Evolutionary conservation across 2,329 filamentous ascomycete genomes (phyloP), one percentile per base, ranked within the genome.

Genomic region (Didymella arachidicola): DNA sequence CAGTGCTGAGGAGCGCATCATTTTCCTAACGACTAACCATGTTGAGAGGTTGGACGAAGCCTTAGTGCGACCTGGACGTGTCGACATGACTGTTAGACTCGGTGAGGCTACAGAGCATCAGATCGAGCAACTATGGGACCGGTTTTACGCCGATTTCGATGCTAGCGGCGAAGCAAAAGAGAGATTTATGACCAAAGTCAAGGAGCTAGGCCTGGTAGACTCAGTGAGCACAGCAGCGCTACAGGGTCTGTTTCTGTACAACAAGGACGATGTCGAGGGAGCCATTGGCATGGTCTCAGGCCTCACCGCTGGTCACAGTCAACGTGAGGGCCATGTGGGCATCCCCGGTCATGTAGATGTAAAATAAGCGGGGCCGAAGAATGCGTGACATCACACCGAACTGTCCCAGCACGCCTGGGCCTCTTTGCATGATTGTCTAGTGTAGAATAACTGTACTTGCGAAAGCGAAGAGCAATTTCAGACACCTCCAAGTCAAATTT

Each of bases 11-110:
- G 94, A 98, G 80, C 87, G 95, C 52, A 91, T 99, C 62, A 88
- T 96, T 1, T 97, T 99, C 77, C 82, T 96, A 62, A 99, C 95
- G 2, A 96, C 94, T 19, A 99, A 99, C 72, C 92, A 97, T 72
- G 87, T 97, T 36, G 93, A 97, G 65, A 86, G 92, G 39, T 84
- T 98, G 1, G 93, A 97, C 71, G 89, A 92, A 60, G 95, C 95
- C 4, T 79, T 99, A 41, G 92, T 98, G 46, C 85, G 95, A 25
- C 95, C 95, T 0, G 95, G 95, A 0, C 86, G 95, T 47, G 93
- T 99, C 0, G 95, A 99, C 77, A 90, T 98, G 89, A 95, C 92
- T 66, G 86, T 96, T 3, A 87, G 92, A 53, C 89, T 99, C 47
- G 94, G 93, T 36, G 91, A 97, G 77, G 93, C 94, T 30, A 94